phyloP scores from a whole-genome alignment of 768 basidiomycete species.

The Tricholoma matsutake region DNA sequence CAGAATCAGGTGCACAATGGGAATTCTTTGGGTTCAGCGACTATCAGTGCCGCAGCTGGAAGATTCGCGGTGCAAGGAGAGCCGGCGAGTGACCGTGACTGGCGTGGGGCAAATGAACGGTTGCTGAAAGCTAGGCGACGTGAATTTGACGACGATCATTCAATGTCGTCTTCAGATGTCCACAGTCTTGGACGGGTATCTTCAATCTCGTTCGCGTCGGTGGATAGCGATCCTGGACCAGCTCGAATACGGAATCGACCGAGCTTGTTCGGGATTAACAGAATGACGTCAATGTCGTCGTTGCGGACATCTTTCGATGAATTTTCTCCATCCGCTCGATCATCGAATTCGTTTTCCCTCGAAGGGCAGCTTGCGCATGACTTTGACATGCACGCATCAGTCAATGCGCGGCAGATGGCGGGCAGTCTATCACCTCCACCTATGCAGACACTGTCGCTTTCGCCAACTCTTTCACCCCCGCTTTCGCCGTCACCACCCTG shows the following conservation, averaged over 20 bases:
- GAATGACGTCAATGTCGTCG: constrained; percentile 76
- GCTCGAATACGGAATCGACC: constrained; percentile 60
- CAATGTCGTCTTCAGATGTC: constrained; percentile 86
- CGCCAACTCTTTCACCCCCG: constrained; percentile 55
- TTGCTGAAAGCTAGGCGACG: constrained; percentile 75
- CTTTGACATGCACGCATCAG: constrained; percentile 67
- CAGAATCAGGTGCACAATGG: constrained; percentile 46
- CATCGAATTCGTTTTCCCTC: constrained; percentile 76
- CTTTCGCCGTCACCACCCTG: constrained; percentile 50
- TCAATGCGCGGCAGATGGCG: constrained; percentile 55
- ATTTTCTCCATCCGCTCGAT: constrained; percentile 67
- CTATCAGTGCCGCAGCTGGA: constrained; percentile 61
- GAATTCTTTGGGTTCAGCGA: constrained; percentile 40
- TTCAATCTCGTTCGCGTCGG: constrained; percentile 76
- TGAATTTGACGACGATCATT: constrained; percentile 88
- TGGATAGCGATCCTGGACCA: constrained; percentile 86
- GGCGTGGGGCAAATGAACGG: constrained; percentile 58
- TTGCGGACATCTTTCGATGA: constrained; percentile 73
- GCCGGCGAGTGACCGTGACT: constrained; percentile 38
- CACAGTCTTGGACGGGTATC: constrained; percentile 74
- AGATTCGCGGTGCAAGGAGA: constrained; percentile 40
- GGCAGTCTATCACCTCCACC: constrained; percentile 76
- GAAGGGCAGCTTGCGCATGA: constrained; percentile 76
- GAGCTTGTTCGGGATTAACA: constrained; percentile 61
- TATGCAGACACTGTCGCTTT: constrained; percentile 69